phyloP scores from a whole-genome alignment of 495 filamentous ascomycete species.

The Lepidopterella palustris region DNA sequence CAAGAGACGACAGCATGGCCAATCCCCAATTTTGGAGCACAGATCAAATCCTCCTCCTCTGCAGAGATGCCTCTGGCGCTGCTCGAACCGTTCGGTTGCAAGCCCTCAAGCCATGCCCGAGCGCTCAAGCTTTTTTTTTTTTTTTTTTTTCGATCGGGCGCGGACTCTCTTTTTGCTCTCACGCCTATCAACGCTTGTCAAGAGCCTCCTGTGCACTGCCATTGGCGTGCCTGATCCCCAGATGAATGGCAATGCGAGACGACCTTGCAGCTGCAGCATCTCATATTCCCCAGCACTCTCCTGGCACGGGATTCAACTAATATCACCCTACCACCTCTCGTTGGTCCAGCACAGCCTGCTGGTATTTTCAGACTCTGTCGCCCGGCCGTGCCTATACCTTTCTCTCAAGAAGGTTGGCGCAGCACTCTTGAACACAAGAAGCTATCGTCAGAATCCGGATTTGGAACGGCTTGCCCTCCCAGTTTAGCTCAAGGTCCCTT shows the following conservation, averaged over 20 bases:
- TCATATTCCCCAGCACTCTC: constrained; percentile 14
- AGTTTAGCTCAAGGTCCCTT: constrained; percentile 4
- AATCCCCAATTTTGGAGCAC: constrained; percentile 13
- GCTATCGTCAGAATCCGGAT: constrained; percentile 23
- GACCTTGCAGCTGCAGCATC: constrained; percentile 22
- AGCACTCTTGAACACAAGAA: constrained; percentile 13
- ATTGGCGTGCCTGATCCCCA: constrained; percentile 13
- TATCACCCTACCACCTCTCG: neutral
- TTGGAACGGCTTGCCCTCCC: constrained; percentile 23
- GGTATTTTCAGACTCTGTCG: constrained; percentile 17
- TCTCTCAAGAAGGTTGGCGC: constrained; percentile 5
- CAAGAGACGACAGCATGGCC: too few species aligned
- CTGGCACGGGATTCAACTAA: neutral
- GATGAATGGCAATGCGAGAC: constrained; percentile 1
- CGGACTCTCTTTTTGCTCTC: too few species aligned
- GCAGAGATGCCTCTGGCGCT: constrained; percentile 14
- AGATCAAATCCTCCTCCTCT: neutral
- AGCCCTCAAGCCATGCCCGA: constrained; percentile 21
- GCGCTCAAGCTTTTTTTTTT: constrained; percentile 25
- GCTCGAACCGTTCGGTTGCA: constrained; percentile 27
- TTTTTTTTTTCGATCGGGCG: constrained; percentile 9
- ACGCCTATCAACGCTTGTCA: constrained; percentile 4
- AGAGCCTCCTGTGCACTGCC: constrained; percentile 16
- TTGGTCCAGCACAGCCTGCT: constrained; percentile 24
- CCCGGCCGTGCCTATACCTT: neutral